Percentiles rank a stretch among this genome's conserved stretches.
phyloP scores from a whole-genome alignment of 345 rosid genomes.

The Lumnitzera littorea region DNA sequence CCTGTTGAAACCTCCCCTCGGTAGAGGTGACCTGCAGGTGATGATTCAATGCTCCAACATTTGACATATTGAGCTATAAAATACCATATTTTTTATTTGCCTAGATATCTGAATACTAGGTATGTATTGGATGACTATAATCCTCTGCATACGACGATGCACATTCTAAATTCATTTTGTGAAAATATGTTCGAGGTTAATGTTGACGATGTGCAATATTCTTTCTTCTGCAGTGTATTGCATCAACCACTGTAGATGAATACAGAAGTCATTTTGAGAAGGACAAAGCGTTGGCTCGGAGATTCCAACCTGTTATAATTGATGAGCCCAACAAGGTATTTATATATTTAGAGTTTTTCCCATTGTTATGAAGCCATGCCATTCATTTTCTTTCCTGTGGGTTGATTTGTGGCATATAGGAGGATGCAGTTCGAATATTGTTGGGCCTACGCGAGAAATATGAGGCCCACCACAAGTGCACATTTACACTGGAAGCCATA shows the following conservation, averaged over 20 bases:
- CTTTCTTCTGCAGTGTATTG: slow-evolving; percentile 72
- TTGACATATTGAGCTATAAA: background rate
- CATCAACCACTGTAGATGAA: slow-evolving; percentile 90
- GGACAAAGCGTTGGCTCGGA: slow-evolving; percentile 92
- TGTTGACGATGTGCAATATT: slow-evolving; percentile 4
- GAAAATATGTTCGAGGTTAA: background rate
- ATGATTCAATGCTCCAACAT: slow-evolving; percentile 5
- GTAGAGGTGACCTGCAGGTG: slow-evolving; percentile 95
- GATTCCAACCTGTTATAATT: slow-evolving; percentile 89
- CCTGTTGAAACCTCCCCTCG: slow-evolving; percentile 88
- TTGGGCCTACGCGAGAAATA: slow-evolving; percentile 86
- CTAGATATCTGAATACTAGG: background rate
- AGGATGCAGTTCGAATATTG: slow-evolving; percentile 82
- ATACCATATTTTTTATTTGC: slow-evolving; percentile 1
- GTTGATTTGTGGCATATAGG: slow-evolving; percentile 28
- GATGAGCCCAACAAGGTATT: slow-evolving; percentile 88
- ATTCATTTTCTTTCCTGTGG: background rate
- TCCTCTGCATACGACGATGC: too few species aligned
- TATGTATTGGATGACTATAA: too few species aligned
- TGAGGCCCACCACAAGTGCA: slow-evolving; percentile 88
- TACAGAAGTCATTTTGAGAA: slow-evolving; percentile 76
- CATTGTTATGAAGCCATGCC: background rate
- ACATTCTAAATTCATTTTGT: background rate
- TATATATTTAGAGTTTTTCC: background rate
- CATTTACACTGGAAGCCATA: slow-evolving; percentile 71